phyloP scores from a whole-genome alignment of 163 green algal species.

The Prototheca cutis region DNA sequence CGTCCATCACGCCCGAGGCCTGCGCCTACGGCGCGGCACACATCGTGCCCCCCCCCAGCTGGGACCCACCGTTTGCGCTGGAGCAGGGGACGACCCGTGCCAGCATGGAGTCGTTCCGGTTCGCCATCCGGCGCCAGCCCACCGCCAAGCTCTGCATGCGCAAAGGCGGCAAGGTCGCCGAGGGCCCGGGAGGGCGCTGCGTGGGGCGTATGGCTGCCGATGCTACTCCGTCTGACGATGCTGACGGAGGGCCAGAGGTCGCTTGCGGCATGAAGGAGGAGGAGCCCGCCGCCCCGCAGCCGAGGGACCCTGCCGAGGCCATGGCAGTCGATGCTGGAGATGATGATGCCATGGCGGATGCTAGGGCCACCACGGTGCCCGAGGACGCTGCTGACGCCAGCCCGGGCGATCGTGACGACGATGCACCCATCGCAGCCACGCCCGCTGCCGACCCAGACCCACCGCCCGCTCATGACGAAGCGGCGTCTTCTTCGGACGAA shows the following conservation, averaged over 20 bases:
- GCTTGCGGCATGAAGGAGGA: too few species aligned
- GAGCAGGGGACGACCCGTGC: constrained; percentile 42
- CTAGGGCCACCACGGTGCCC: too few species aligned
- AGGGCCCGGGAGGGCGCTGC: background rate
- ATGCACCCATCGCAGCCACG: too few species aligned
- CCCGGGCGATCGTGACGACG: too few species aligned
- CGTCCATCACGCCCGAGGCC: constrained; percentile 52
- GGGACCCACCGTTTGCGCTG: constrained; percentile 59
- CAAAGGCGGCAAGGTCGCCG: background rate
- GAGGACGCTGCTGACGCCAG: too few species aligned
- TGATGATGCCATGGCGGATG: too few species aligned
- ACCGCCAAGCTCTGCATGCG: constrained; percentile 48
- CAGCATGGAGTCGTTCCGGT: constrained; percentile 47
- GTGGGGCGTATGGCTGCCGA: too few species aligned
- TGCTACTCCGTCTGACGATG: too few species aligned
- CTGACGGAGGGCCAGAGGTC: too few species aligned
- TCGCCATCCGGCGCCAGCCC: constrained; percentile 49
- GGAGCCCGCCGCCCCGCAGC: background rate
- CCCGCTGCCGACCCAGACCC: too few species aligned
- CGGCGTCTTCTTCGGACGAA: constrained; percentile 1
- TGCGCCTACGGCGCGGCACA: constrained; percentile 61
- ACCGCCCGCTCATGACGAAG: background rate
- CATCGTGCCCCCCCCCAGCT: constrained; percentile 61
- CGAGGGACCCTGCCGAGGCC: background rate
- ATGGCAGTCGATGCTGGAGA: background rate